Evolutionary conservation across 768 basidiomycete species (phyloP), one percentile per base, ranked within the genome.

Genomic region (Hericium erinaceus): DNA sequence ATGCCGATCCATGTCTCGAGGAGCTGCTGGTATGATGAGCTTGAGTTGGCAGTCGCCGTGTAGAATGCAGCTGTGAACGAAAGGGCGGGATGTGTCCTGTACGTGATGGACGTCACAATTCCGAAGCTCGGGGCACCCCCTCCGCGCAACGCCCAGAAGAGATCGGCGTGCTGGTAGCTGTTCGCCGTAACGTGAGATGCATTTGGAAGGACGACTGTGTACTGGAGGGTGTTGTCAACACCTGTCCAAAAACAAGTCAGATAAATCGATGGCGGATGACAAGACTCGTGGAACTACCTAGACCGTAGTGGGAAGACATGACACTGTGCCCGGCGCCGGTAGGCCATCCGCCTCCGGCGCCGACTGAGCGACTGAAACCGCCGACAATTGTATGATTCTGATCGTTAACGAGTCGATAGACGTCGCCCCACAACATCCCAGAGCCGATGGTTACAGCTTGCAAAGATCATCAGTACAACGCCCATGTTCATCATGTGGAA

Each of bases 101-200:
- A 80, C 1, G 79, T 79, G 6, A 73, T 74, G 1, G 75, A 75
- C 2, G 73, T 74, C 49, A 81, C 67, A 22, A 81, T 69, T 7
- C 77, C 80, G 49, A 69, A 81, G 0, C 76, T 80, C 10, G 75
- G 73, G 4, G 78, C 79, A 0, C 80, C 80, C 1, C 77, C 77
- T 1, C 80, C 80, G 26, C 79, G 71, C 55, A 82, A 61, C 0
- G 81, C 79, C 75, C 77, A 82, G 67, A 78, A 82, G 4, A 82
- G 71, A 55, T 81, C 77, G 3, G 67, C 12, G 58, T 80, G 67
- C 41, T 71, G 68, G 61, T 73, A 66, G 0, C 62, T 59, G 61
- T 81, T 82, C 18, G 69, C 74, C 2, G 63, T 72, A 54, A 77
- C 62, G 41, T 70, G 64, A 13, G 71, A 58, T 4, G 78, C 79